Conservation (phyloP, 306 rosid species). For the Rosa chinensis region DNA sequence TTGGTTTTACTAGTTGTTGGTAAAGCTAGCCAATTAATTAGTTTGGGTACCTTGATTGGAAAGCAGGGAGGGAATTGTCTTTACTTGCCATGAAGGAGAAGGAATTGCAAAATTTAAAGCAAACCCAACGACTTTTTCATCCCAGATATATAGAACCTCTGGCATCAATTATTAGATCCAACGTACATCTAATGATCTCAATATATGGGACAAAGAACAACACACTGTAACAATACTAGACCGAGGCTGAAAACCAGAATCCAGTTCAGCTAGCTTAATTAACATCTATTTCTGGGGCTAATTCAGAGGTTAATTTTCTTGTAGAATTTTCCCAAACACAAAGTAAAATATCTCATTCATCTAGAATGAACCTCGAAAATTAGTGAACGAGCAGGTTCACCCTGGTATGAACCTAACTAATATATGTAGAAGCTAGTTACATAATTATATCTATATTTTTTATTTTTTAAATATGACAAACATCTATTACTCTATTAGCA, state of each 20-base stretch:
- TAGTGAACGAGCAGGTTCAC: no score
- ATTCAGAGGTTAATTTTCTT: no score
- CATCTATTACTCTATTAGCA: no score
- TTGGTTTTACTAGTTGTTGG: background rate
- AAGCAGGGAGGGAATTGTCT: constrained; percentile 13
- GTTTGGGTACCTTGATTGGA: background rate
- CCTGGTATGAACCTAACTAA: no score
- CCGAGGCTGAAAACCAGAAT: background rate
- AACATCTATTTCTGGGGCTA: background rate
- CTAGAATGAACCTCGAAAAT: no score
- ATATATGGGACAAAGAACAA: background rate
- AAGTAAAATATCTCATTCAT: no score
- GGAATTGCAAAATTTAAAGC: constrained; percentile 17
- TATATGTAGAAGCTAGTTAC: no score
- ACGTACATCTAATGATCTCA: no score
- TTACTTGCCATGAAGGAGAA: constrained; percentile 35
- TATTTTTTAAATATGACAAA: no score
- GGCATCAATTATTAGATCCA: background rate
- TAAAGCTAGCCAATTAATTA: background rate
- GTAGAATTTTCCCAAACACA: no score
- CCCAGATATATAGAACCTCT: background rate
- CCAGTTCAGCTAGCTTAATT: background rate
- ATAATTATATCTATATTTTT: no score
- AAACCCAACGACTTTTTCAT: background rate
- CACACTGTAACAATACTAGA: background rate